phyloP scores from a whole-genome alignment of 306 rosid species.

The Oemleria cerasiformis region DNA sequence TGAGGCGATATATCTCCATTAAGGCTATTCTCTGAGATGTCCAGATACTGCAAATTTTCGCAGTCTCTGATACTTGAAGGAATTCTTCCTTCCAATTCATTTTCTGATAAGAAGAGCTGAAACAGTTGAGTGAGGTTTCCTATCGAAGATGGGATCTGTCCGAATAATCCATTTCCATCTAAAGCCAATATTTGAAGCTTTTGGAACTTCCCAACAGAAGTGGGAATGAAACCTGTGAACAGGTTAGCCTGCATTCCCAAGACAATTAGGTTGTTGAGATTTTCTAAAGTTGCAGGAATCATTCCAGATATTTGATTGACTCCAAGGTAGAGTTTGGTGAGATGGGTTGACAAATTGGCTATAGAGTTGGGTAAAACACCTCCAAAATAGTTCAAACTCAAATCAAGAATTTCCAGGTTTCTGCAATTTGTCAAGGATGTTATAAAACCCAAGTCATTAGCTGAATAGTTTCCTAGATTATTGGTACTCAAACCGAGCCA shows the following conservation, averaged over 20 bases:
- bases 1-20: slow-evolving; percentile 33
- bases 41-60: neutral
- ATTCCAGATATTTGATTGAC: slow-evolving; percentile 22
- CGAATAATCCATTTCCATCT: slow-evolving; percentile 18
- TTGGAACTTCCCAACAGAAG: slow-evolving; percentile 21
- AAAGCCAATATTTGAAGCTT: slow-evolving; percentile 2
- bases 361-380: slow-evolving; percentile 29
- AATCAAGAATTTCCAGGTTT: neutral
- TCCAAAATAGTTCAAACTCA: slow-evolving; percentile 30
- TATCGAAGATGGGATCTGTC: slow-evolving; percentile 21
- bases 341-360: slow-evolving; percentile 35
- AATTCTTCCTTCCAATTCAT: slow-evolving; percentile 35
- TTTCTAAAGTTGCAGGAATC: slow-evolving; percentile 27
- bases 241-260: neutral
- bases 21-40: slow-evolving; percentile 15
- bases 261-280: neutral
- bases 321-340: neutral
- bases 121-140: slow-evolving; percentile 32
- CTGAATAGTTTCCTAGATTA: slow-evolving; percentile 29
- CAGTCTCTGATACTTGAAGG: slow-evolving; percentile 26
- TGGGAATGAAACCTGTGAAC: slow-evolving; percentile 27
- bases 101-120: neutral
- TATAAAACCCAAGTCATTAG: slow-evolving; percentile 31
- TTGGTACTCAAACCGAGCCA: neutral
- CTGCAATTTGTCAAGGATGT: slow-evolving; percentile 30